Percentiles rank a stretch among this genome's conserved stretches.
Conservation (phyloP, 495 filamentous ascomycete species). For the Penicillium soppii region DNA sequence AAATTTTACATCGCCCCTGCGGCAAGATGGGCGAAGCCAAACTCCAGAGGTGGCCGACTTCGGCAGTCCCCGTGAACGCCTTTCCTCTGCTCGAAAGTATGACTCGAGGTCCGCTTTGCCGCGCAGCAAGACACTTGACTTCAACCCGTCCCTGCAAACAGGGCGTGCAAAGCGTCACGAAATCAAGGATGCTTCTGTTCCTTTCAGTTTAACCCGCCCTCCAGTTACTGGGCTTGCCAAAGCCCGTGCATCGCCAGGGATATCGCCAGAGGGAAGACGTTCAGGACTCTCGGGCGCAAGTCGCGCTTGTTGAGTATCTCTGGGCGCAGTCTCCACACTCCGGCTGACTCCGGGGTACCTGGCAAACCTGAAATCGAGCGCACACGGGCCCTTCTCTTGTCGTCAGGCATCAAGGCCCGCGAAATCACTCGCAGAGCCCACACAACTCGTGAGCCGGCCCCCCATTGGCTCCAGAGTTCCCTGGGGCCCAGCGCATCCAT, state of each 20-base stretch:
- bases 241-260: constrained; percentile 36
- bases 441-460: constrained; percentile 40
- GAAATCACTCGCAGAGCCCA: constrained; percentile 69
- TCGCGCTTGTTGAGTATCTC: constrained; percentile 70
- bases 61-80: constrained; percentile 13
- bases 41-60: constrained; percentile 17
- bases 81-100: constrained; percentile 4
- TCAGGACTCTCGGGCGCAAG: constrained; percentile 23
- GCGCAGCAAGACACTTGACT: constrained; percentile 26
- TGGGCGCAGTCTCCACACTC: constrained; percentile 48
- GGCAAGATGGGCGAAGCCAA: constrained; percentile 33
- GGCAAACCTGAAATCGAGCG: constrained; percentile 70
- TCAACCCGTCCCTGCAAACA: constrained; percentile 27
- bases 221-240: constrained; percentile 49
- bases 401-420: constrained; percentile 80
- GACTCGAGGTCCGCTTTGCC: constrained; percentile 10
- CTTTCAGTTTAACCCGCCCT: constrained; percentile 36
- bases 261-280: constrained; percentile 19
- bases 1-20: constrained; percentile 48
- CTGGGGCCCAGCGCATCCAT: constrained; percentile 28
- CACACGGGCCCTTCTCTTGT: constrained; percentile 69
- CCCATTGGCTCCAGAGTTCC: constrained; percentile 37
- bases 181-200: constrained; percentile 31
- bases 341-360: constrained; percentile 33
- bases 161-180: constrained; percentile 23